Evolutionary conservation across 352 stramenopile species (phyloP).

Genomic region (Pelagophyceae sp.): DNA sequence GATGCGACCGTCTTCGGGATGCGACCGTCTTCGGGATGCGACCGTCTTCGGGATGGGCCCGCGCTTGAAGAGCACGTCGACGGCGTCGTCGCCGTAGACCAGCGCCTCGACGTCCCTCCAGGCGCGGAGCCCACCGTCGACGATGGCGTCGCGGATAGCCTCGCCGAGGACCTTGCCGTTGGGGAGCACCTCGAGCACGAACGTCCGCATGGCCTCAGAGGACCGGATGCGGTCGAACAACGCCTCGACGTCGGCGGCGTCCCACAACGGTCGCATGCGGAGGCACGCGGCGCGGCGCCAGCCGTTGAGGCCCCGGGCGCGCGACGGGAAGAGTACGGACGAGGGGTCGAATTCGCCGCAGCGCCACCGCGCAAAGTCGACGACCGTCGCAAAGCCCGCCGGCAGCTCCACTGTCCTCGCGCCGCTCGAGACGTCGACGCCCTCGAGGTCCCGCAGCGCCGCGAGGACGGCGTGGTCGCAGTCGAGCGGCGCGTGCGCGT

Average conservation of each 20-base stretch:
- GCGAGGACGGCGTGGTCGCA: background rate
- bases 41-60: no score
- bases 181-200: background rate
- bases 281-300: background rate
- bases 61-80: background rate
- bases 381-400: background rate
- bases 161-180: background rate
- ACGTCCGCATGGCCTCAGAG: background rate
- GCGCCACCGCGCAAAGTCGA: background rate
- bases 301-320: slow-evolving; percentile 10
- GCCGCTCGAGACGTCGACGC: background rate
- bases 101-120: slow-evolving; percentile 16
- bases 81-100: background rate
- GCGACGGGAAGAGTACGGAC: background rate
- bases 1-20: no score
- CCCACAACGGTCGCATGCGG: background rate
- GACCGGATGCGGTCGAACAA: background rate
- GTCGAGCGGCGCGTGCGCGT: background rate
- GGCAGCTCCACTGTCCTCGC: background rate
- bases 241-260: background rate
- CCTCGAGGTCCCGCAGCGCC: background rate
- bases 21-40: no score
- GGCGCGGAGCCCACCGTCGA: background rate
- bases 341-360: background rate
- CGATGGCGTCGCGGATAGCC: background rate